phyloP scores from a whole-genome alignment of 345 rosid genomes.

The Gossypium ekmanianum region DNA sequence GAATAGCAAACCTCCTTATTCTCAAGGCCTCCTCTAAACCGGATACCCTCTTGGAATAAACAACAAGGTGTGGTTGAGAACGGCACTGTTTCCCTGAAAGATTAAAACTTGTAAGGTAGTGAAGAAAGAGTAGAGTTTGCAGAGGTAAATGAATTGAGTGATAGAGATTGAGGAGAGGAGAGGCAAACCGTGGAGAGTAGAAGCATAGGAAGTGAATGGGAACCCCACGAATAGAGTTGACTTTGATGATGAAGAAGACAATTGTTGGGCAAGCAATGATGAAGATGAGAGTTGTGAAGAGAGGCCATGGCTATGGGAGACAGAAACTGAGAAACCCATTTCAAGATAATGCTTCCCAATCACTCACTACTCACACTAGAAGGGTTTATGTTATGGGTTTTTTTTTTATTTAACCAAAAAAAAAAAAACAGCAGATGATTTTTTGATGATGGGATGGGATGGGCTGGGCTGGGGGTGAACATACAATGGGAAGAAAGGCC shows the following conservation, averaged over 20 bases:
- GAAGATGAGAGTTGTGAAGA: slow-evolving; percentile 17
- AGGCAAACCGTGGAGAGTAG: slow-evolving; percentile 37
- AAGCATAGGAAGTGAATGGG: slow-evolving; percentile 23
- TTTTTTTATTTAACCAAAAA: background rate
- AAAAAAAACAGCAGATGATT: background rate
- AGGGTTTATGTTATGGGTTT: background rate
- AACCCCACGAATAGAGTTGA: background rate
- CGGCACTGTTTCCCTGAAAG: slow-evolving; percentile 30
- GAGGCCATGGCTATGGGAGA: slow-evolving; percentile 22
- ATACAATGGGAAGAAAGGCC: background rate
- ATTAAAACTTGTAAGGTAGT: background rate
- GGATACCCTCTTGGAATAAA: slow-evolving; percentile 49
- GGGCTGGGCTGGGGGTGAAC: background rate
- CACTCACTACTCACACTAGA: background rate
- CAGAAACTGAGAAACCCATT: slow-evolving; percentile 48
- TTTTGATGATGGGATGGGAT: background rate
- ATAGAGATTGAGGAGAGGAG: slow-evolving; percentile 3
- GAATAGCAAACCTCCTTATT: slow-evolving; percentile 46
- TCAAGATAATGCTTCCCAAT: slow-evolving; percentile 1
- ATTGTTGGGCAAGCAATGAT: background rate
- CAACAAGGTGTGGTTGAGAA: slow-evolving; percentile 26
- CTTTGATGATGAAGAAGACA: slow-evolving; percentile 18
- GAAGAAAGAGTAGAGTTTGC: background rate
- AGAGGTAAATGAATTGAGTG: background rate
- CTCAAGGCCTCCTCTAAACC: slow-evolving; percentile 73